Evolutionary conservation across 1,284 basidiomycete genomes (phyloP).

Genomic region (Cutaneotrichosporon cutaneum): DNA sequence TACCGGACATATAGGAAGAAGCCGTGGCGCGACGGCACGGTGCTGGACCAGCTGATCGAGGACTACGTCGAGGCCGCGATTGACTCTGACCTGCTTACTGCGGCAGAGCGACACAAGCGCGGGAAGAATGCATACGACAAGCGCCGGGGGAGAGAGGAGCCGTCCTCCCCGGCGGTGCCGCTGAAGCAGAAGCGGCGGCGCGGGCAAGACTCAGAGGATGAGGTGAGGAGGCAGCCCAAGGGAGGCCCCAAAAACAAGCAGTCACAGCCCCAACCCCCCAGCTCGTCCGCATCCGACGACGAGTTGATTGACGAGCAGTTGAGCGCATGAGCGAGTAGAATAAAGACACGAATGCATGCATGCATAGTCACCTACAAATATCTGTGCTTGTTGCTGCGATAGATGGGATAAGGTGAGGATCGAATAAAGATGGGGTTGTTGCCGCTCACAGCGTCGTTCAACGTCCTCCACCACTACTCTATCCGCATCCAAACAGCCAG

Average conservation of each 20-base stretch:
- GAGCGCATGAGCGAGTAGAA: neutral
- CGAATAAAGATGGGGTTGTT: conserved; percentile 1
- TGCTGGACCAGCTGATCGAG: conserved; percentile 8
- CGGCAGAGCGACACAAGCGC: neutral
- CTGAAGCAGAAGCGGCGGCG: neutral
- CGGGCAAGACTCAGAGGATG: neutral
- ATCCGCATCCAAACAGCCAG: neutral
- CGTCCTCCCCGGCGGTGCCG: neutral
- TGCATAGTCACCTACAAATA: neutral
- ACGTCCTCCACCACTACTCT: neutral
- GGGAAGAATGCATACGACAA: neutral
- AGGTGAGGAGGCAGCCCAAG: neutral
- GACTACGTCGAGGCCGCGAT: neutral
- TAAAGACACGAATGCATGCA: neutral
- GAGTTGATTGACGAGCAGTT: neutral
- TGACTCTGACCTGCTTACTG: neutral
- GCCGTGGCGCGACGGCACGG: conserved; percentile 6
- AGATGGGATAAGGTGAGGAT: neutral
- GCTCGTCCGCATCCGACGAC: neutral
- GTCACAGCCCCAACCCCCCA: neutral
- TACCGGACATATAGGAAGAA: conserved; percentile 1
- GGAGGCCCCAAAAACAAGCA: neutral
- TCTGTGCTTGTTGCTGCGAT: neutral
- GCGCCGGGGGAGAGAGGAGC: neutral
- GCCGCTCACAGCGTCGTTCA: neutral